Conservation (phyloP, 495 filamentous ascomycete species). For the Aspergillus panamensis region DNA sequence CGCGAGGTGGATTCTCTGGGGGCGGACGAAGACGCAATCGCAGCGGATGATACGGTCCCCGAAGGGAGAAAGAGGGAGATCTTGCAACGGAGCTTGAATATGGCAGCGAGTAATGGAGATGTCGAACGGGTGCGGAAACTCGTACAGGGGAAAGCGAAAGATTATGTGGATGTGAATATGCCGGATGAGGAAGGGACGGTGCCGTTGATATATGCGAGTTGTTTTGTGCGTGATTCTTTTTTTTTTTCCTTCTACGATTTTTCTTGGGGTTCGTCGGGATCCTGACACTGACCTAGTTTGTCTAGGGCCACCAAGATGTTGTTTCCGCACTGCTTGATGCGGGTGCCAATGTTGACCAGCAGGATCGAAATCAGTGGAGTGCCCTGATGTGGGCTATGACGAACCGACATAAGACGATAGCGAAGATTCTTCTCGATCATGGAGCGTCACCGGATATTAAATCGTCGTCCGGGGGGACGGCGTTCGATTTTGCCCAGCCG, state of each 20-base stretch:
- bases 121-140: slow-evolving; percentile 74
- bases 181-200: slow-evolving; percentile 93
- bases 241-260: slow-evolving; percentile 3
- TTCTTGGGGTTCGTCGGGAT: not conserved
- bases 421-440: slow-evolving; percentile 84
- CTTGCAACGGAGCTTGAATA: slow-evolving; percentile 83
- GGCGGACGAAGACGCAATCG: slow-evolving; percentile 76
- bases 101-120: slow-evolving; percentile 97
- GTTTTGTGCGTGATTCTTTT: slow-evolving; percentile 68
- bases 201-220: slow-evolving; percentile 96
- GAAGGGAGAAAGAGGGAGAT: slow-evolving; percentile 73
- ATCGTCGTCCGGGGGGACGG: slow-evolving; percentile 90
- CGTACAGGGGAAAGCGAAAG: slow-evolving; percentile 67
- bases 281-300: slow-evolving; percentile 8
- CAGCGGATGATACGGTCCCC: slow-evolving; percentile 66
- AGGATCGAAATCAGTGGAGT: slow-evolving; percentile 96
- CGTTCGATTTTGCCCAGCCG: slow-evolving; percentile 90
- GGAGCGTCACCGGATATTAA: slow-evolving; percentile 95
- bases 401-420: slow-evolving; percentile 92
- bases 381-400: slow-evolving; percentile 99
- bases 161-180: slow-evolving; percentile 82
- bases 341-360: slow-evolving; percentile 87
- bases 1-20: slow-evolving; percentile 63
- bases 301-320: slow-evolving; percentile 84
- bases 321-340: slow-evolving; percentile 79